phyloP scores from a whole-genome alignment of 176 grass and related monocot genomes.

The Avena eriantha region DNA sequence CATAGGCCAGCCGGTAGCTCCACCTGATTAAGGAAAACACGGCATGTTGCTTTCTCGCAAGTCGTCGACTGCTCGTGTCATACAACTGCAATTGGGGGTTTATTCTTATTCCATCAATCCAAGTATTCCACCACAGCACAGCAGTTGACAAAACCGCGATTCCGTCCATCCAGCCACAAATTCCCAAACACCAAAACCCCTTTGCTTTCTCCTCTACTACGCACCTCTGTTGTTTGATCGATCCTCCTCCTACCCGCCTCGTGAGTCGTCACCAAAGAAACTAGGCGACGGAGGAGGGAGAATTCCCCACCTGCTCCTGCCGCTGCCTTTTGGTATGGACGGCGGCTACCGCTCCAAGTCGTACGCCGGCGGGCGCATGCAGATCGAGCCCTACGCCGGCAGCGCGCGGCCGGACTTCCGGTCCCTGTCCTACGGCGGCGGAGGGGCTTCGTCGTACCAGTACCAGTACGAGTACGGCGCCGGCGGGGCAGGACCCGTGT shows the following conservation, averaged over 20 bases:
- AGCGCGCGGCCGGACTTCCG: slow-evolving; percentile 47
- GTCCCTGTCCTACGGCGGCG: slow-evolving; percentile 46
- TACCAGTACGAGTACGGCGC: slow-evolving; percentile 44
- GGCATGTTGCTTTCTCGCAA: slow-evolving; percentile 21
- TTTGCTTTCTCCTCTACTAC: not conserved
- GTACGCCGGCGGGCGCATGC: slow-evolving; percentile 59
- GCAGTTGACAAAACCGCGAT: slow-evolving; percentile 14
- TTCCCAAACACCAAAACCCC: slow-evolving; percentile 11
- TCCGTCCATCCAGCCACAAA: not conserved
- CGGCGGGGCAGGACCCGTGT: not conserved
- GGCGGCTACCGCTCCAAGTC: slow-evolving; percentile 64
- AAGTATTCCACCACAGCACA: not conserved
- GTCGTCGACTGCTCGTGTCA: not conserved
- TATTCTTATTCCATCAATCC: not conserved
- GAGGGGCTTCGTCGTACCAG: slow-evolving; percentile 38
- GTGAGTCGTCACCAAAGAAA: not conserved
- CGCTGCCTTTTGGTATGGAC: slow-evolving; percentile 34
- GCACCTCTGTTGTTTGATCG: not conserved
- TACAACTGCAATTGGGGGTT: not conserved
- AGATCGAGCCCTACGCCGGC: slow-evolving; percentile 69
- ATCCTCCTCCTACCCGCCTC: not conserved
- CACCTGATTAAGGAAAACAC: not conserved
- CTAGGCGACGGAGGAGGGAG: not conserved
- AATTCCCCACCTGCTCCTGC: not conserved
- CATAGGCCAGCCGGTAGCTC: not conserved